A percentile compares a stretch with the other conserved stretches of the same genome.
These are phyloP conservation scores for Cladobotryum protrusum DNA, from an alignment of 2,329 filamentous ascomycete genomes.

Conservation along the genomic window DNA sequence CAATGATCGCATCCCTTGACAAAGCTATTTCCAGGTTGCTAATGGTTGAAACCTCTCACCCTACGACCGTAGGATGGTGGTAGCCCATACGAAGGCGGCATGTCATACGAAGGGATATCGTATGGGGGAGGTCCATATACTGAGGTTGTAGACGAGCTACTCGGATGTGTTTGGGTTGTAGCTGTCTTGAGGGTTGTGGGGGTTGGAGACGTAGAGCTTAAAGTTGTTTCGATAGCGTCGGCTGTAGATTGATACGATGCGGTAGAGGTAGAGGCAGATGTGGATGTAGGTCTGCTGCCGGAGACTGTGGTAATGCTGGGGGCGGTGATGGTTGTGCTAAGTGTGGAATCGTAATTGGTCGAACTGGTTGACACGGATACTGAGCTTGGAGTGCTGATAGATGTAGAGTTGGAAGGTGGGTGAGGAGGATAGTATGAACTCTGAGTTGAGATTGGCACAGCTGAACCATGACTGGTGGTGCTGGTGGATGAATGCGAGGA, in stretches of 20 bases:
- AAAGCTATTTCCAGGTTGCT: neutral
- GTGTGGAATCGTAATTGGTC: too few species aligned
- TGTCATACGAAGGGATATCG: slow-evolving; percentile 19
- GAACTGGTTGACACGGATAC: neutral
- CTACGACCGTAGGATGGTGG: slow-evolving; percentile 16
- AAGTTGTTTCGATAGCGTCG: slow-evolving; percentile 8
- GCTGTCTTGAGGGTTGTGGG: slow-evolving; percentile 20
- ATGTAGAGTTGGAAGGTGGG: too few species aligned
- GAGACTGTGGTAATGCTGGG: slow-evolving; percentile 4
- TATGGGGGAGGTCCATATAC: slow-evolving; percentile 12
- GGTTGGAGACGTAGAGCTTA: neutral
- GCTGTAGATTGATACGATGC: slow-evolving; percentile 10
- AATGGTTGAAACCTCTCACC: neutral
- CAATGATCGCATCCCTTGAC: neutral
- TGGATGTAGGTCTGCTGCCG: slow-evolving; percentile 5
- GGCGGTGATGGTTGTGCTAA: neutral
- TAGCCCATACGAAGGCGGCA: slow-evolving; percentile 16
- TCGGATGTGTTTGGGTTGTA: slow-evolving; percentile 14
- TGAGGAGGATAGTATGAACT: neutral
- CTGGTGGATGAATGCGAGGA: neutral
- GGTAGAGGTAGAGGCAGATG: too few species aligned
- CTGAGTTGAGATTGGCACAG: neutral
- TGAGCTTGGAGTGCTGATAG: neutral
- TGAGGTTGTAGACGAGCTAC: slow-evolving; percentile 1
- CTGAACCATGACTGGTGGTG: neutral